These are phyloP conservation scores for Tuber melanosporum DNA, from an alignment of 495 filamentous ascomycete genomes.

Conservation along the genomic window DNA sequence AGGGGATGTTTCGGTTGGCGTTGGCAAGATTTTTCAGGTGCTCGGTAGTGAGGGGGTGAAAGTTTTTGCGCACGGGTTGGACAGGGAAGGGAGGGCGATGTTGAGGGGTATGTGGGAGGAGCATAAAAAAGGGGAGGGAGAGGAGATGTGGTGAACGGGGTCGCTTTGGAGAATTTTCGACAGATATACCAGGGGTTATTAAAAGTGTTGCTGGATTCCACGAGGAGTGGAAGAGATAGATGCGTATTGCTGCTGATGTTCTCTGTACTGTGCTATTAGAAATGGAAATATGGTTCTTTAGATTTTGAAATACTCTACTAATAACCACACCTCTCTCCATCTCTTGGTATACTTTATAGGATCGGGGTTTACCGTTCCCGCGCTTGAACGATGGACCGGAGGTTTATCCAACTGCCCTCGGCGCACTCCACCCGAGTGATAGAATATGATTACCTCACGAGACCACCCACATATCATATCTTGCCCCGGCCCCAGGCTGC, in stretches of 20 bases:
- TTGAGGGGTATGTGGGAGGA: conserved; percentile 37
- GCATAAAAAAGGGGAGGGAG: conserved; percentile 24
- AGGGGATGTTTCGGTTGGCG: conserved; percentile 23
- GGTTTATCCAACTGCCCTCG: background rate
- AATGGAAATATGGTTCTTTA: background rate
- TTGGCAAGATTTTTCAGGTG: conserved; percentile 25
- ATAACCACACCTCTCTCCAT: background rate
- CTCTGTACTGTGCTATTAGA: background rate
- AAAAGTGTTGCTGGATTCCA: background rate
- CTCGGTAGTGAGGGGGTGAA: conserved; percentile 36
- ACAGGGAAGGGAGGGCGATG: conserved; percentile 38
- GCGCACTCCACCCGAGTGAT: background rate
- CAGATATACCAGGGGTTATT: background rate
- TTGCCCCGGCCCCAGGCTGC: background rate
- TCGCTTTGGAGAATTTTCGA: background rate
- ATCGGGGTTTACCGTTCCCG: background rate
- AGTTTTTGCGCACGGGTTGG: conserved; percentile 25
- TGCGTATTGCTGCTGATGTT: background rate
- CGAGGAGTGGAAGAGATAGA: background rate
- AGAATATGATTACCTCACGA: background rate
- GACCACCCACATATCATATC: background rate
- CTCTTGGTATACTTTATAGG: background rate
- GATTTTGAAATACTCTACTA: background rate
- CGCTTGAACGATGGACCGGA: background rate
- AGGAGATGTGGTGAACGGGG: background rate